Evolutionary conservation across 352 stramenopile genomes (phyloP).

Genomic region (Phytophthora pseudosyringae): DNA sequence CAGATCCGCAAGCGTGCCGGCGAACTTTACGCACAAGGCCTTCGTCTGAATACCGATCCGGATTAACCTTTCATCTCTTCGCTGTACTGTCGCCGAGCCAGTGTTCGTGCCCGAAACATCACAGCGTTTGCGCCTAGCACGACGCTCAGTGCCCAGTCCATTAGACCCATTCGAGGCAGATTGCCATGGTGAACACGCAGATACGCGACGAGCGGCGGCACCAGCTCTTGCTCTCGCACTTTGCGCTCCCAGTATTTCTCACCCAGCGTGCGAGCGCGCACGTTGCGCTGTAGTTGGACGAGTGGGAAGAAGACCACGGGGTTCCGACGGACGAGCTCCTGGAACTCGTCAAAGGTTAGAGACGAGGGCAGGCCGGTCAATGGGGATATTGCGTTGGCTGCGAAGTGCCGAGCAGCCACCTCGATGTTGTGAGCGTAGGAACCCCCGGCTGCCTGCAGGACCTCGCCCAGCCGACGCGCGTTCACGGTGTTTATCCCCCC

Average conservation of each 20-base stretch:
- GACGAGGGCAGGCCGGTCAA: slow-evolving; percentile 19
- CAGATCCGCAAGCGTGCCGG: slow-evolving; percentile 55
- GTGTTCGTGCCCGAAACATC: slow-evolving; percentile 32
- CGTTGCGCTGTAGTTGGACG: slow-evolving; percentile 54
- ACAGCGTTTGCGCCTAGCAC: slow-evolving; percentile 42
- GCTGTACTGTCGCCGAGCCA: slow-evolving; percentile 49
- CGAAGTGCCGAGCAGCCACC: slow-evolving; percentile 50
- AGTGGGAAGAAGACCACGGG: slow-evolving; percentile 62
- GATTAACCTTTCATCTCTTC: slow-evolving; percentile 26
- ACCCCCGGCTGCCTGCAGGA: slow-evolving; percentile 49
- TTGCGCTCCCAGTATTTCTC: slow-evolving; percentile 63
- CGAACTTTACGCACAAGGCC: slow-evolving; percentile 53
- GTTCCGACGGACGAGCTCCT: slow-evolving; percentile 54
- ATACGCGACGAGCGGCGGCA: slow-evolving; percentile 45
- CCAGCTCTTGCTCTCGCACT: slow-evolving; percentile 45
- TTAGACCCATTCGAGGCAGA: slow-evolving; percentile 44
- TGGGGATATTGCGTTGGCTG: slow-evolving; percentile 30
- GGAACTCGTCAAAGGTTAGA: slow-evolving; percentile 61
- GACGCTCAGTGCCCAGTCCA: slow-evolving; percentile 36
- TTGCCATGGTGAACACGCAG: slow-evolving; percentile 47
- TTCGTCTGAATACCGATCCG: slow-evolving; percentile 26
- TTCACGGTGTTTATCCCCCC: slow-evolving; percentile 35
- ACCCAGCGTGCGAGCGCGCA: slow-evolving; percentile 42
- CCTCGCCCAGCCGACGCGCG: slow-evolving; percentile 43
- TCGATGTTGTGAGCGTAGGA: slow-evolving; percentile 57